phyloP scores from a whole-genome alignment of 1,284 basidiomycete genomes.

The Laetiporus sulphureus region DNA sequence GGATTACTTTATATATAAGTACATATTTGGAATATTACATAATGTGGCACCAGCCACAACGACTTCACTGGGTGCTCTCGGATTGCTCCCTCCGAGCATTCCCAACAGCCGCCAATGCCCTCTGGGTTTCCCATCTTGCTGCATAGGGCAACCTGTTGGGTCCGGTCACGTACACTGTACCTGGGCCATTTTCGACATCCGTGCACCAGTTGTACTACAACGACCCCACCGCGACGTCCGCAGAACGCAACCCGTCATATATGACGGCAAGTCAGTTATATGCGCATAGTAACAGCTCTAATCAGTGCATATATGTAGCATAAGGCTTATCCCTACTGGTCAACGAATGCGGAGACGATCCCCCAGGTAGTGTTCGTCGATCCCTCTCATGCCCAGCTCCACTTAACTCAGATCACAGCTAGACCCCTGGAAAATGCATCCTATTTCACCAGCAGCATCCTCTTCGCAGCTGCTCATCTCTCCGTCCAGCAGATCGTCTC shows the following conservation, averaged over 20 bases:
- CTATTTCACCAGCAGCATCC: constrained; percentile 50
- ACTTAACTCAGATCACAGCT: constrained; percentile 28
- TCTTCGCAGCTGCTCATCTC: constrained; percentile 36
- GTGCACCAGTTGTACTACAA: constrained; percentile 63
- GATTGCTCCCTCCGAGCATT: too few species aligned
- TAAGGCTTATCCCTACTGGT: constrained; percentile 43
- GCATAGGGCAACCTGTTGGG: too few species aligned
- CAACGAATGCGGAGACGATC: constrained; percentile 56
- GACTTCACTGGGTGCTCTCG: too few species aligned
- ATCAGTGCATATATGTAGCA: constrained; percentile 32
- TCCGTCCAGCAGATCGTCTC: constrained; percentile 50
- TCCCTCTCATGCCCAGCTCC: background rate
- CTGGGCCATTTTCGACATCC: constrained; percentile 61
- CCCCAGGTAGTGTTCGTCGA: constrained; percentile 29
- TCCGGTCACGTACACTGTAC: constrained; percentile 47
- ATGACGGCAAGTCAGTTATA: constrained; percentile 56
- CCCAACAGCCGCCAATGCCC: constrained; percentile 1
- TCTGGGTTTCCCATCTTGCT: too few species aligned
- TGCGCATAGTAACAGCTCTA: background rate
- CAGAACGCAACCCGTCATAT: constrained; percentile 64
- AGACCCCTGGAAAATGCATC: constrained; percentile 59
- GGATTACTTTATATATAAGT: too few species aligned
- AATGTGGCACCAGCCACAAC: too few species aligned
- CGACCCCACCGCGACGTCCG: constrained; percentile 58
- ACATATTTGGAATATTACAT: too few species aligned